A percentile compares a stretch with the other conserved stretches of the same genome.
These are phyloP conservation scores for Calvatia gigantea DNA, from an alignment of 768 basidiomycete species.

Conservation along the genomic window DNA sequence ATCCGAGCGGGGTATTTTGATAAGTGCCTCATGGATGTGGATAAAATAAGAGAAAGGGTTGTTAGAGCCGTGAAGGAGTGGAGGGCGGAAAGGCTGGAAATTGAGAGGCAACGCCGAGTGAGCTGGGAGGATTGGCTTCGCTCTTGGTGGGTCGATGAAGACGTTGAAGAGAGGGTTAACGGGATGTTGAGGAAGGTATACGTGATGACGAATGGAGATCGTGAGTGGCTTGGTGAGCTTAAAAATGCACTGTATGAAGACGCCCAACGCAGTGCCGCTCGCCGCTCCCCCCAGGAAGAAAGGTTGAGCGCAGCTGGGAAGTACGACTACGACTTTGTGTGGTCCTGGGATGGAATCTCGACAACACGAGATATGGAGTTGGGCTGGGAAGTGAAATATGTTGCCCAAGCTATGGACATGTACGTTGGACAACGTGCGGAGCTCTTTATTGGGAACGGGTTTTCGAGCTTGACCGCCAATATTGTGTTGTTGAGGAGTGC, in stretches of 20 bases:
- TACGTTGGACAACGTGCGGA: constrained; percentile 60
- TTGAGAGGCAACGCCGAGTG: constrained; percentile 3
- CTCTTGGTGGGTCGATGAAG: neutral
- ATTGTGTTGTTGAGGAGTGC: constrained; percentile 31
- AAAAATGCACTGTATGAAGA: constrained; percentile 30
- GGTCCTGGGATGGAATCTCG: constrained; percentile 45
- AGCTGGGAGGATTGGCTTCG: neutral
- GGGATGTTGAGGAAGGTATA: constrained; percentile 43
- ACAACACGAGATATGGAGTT: constrained; percentile 54
- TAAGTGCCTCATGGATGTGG: constrained; percentile 52
- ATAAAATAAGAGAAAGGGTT: constrained; percentile 45
- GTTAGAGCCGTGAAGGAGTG: constrained; percentile 25
- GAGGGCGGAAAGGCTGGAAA: constrained; percentile 18
- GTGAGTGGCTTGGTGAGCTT: constrained; percentile 45
- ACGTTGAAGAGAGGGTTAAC: constrained; percentile 2
- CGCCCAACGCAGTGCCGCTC: neutral
- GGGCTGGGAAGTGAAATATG: constrained; percentile 51
- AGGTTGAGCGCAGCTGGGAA: neutral
- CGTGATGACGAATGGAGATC: constrained; percentile 61
- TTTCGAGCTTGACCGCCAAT: constrained; percentile 35
- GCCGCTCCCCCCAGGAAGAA: neutral
- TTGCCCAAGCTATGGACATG: constrained; percentile 66
- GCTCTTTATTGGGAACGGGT: constrained; percentile 67
- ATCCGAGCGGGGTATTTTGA: constrained; percentile 30
- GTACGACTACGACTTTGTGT: constrained; percentile 9